Conservation (phyloP, 495 filamentous ascomycete species). For the Penicillium verhagenii region DNA sequence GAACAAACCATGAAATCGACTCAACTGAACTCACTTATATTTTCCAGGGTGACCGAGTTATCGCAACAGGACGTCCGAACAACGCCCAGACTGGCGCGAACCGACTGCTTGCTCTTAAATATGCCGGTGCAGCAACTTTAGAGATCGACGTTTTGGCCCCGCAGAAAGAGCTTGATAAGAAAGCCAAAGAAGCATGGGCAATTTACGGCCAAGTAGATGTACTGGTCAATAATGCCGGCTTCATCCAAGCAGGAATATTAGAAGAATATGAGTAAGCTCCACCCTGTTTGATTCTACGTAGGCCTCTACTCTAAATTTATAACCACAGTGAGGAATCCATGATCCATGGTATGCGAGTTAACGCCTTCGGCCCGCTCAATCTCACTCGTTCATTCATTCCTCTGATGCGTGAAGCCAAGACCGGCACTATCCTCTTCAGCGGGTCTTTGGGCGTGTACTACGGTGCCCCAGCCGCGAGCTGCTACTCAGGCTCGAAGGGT, state of each 20-base stretch:
- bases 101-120: constrained; percentile 39
- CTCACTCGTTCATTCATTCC: constrained; percentile 47
- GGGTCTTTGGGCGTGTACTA: neutral
- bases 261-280: constrained; percentile 20
- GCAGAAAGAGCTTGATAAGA: constrained; percentile 30
- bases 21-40: neutral
- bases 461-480: neutral
- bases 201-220: constrained; percentile 46
- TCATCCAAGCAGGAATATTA: constrained; percentile 25
- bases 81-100: constrained; percentile 14
- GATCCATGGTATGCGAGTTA: constrained; percentile 13
- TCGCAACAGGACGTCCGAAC: constrained; percentile 52
- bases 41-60: constrained; percentile 48
- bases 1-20: neutral
- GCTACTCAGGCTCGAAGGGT: neutral
- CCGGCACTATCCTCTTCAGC: constrained; percentile 40
- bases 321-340: neutral
- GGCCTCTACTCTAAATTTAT: neutral
- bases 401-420: constrained; percentile 37
- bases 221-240: constrained; percentile 54
- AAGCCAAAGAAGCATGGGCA: constrained; percentile 37
- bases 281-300: neutral
- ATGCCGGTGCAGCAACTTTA: constrained; percentile 39
- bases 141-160: constrained; percentile 45
- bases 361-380: constrained; percentile 51